These are phyloP conservation scores for Leptographium lundbergii DNA, from an alignment of 2,329 filamentous ascomycete genomes.

Conservation along the genomic window DNA sequence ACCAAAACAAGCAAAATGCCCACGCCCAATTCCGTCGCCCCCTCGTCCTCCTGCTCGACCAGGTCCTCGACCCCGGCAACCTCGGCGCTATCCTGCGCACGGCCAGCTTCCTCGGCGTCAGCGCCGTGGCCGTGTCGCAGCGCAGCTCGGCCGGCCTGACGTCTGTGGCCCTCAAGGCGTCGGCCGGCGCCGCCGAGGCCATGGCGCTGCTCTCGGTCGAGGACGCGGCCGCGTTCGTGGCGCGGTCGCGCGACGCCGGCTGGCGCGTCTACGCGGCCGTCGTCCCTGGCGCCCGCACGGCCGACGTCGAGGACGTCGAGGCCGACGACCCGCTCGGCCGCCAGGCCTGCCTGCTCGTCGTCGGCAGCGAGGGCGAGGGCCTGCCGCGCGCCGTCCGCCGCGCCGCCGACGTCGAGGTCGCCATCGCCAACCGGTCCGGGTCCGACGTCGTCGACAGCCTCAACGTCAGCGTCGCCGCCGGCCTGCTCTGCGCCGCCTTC, in stretches of 20 bases:
- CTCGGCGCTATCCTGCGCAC: constrained; percentile 80
- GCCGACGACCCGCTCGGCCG: constrained; percentile 37
- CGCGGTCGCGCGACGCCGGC: constrained; percentile 52
- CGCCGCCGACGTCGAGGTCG: constrained; percentile 51
- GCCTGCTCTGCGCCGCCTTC: constrained; percentile 60
- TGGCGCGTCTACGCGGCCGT: constrained; percentile 74
- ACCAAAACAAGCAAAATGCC: no score
- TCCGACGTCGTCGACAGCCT: constrained; percentile 64
- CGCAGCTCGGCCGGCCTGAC: constrained; percentile 63
- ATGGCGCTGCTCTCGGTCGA: constrained; percentile 60
- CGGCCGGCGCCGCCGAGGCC: constrained; percentile 75
- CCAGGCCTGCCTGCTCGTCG: constrained; percentile 63
- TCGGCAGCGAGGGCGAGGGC: constrained; percentile 73
- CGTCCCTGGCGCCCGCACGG: constrained; percentile 23
- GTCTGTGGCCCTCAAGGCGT: constrained; percentile 72
- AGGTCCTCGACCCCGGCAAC: constrained; percentile 78
- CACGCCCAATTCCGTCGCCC: no score
- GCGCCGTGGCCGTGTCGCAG: constrained; percentile 66
- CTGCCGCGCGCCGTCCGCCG: constrained; percentile 51
- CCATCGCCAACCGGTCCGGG: constrained; percentile 46
- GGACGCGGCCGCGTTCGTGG: constrained; percentile 57
- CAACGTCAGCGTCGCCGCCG: constrained; percentile 85
- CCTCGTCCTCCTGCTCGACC: constrained; percentile 61
- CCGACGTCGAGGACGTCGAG: constrained; percentile 38
- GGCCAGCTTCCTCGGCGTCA: constrained; percentile 80